These are phyloP conservation scores for Fragilaria crotonensis DNA, from an alignment of 108 stramenopile genomes.

Conservation along the genomic window DNA sequence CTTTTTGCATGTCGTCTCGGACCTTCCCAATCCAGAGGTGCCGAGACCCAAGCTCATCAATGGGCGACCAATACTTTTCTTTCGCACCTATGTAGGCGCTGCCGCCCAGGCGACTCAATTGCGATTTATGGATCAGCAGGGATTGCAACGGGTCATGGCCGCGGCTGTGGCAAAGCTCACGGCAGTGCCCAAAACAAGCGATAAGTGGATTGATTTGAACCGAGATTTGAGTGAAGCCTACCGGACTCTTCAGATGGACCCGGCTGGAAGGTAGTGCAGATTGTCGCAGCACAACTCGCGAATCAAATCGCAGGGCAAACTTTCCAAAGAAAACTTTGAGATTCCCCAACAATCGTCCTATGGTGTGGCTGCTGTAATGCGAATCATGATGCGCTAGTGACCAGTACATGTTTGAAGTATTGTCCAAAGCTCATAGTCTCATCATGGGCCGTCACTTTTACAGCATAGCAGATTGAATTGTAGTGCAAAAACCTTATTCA, in stretches of 20 bases:
- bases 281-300: no score
- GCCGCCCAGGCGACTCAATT: slow-evolving; percentile 72
- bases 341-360: no score
- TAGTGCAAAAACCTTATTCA: no score
- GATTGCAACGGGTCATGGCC: slow-evolving; percentile 67
- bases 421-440: no score
- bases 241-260: slow-evolving; percentile 20
- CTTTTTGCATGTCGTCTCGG: slow-evolving; percentile 83
- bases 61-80: slow-evolving; percentile 89
- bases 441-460: no score
- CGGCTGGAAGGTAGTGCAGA: no score
- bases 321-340: no score
- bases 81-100: slow-evolving; percentile 92
- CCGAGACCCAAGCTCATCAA: slow-evolving; percentile 75
- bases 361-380: no score
- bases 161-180: slow-evolving; percentile 43
- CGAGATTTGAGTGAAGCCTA: slow-evolving; percentile 42
- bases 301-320: no score
- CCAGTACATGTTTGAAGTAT: no score
- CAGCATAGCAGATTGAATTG: no score
- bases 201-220: slow-evolving; percentile 70
- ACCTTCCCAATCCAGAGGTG: slow-evolving; percentile 33
- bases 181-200: slow-evolving; percentile 38
- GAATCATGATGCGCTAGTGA: no score
- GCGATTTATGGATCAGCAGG: slow-evolving; percentile 74